Evolutionary conservation across 108 stramenopile species (phyloP), one percentile per base, ranked within the genome.

Genomic region (Asterionellopsis glacialis): DNA sequence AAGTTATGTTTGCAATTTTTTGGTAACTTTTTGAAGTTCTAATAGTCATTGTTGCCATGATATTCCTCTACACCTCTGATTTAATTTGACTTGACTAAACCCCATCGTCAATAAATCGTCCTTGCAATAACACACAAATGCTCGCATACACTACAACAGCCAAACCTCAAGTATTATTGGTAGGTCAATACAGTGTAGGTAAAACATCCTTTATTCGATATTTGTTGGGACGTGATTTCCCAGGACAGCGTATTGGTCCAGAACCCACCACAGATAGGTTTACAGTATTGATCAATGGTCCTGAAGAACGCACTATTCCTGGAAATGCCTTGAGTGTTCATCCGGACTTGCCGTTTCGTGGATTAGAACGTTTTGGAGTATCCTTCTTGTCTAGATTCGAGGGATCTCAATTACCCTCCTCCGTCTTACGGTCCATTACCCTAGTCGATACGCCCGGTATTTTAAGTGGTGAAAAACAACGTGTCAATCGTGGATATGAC

Each of bases 201-300:
- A 99, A 99, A 51, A 97, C 98, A 9, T 79, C 84, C 11, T 92
- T 92, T 55, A 88, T 92, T 59, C 72, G 87, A 12, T 96, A 92
- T 65, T 61, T 96, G 51, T 68, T 94, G 28, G 92, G 93, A 28
- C 55, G 89, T 25, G 90, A 93, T 69, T 94, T 94, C 62, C 93
- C 93, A 15, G 87, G 96, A 49, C 84, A 87, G 59, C 62, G 98
- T 19, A 97, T 99, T 56, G 98, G 98, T 14, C 98, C 98, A 11
- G 98, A 98, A 75, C 98, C 98, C 0, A 98, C 98, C 1, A 98
- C 98, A 0, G 98, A 98, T 77, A 77, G 96, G 1, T 99, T 99
- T 72, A 94, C 90, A 55, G 95, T 92, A 23, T 66, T 99, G 45
- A 93, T 97, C 73, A 93, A 97, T 67, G 95, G 96, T 14, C 91